Percentiles rank a stretch among this genome's conserved stretches.
Evolutionary conservation across 768 basidiomycete genomes (phyloP).

Genomic region (Boletus vinaceobasis): DNA sequence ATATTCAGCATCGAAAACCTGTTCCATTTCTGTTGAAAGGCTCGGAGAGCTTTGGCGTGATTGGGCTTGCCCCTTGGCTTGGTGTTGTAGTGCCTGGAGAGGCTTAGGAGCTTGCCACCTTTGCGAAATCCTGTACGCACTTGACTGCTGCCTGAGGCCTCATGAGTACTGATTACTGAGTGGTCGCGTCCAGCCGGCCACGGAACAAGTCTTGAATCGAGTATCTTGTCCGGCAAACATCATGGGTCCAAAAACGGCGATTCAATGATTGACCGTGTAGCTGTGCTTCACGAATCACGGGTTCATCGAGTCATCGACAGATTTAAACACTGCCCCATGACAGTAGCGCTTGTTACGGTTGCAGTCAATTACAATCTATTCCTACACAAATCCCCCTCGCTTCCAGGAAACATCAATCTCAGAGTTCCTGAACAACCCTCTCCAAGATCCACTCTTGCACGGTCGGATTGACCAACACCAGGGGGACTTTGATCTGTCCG

Average conservation of each 20-base stretch:
- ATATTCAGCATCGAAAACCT: constrained; percentile 43
- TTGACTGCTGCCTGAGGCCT: neutral
- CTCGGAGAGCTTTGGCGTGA: constrained; percentile 63
- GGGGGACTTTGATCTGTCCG: constrained; percentile 16
- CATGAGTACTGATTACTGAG: no score
- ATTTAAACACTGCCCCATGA: no score
- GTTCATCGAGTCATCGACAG: no score
- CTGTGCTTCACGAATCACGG: no score
- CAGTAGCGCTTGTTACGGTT: no score
- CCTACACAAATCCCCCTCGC: neutral
- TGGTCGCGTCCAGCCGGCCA: no score
- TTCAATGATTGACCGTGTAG: no score
- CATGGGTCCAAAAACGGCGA: no score
- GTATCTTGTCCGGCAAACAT: no score
- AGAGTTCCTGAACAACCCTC: constrained; percentile 15
- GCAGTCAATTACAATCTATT: neutral
- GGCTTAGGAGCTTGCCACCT: constrained; percentile 31
- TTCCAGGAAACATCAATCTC: neutral
- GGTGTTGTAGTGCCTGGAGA: constrained; percentile 57
- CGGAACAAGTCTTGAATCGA: no score
- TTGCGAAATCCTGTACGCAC: constrained; percentile 4
- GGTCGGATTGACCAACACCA: constrained; percentile 1
- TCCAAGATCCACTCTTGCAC: constrained; percentile 18
- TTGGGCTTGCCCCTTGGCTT: constrained; percentile 44
- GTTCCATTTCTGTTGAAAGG: constrained; percentile 33